A percentile compares a stretch with the other conserved stretches of the same genome.
Evolutionary conservation across 2,329 filamentous ascomycete species (phyloP).

Genomic region (Neurospora sp.): DNA sequence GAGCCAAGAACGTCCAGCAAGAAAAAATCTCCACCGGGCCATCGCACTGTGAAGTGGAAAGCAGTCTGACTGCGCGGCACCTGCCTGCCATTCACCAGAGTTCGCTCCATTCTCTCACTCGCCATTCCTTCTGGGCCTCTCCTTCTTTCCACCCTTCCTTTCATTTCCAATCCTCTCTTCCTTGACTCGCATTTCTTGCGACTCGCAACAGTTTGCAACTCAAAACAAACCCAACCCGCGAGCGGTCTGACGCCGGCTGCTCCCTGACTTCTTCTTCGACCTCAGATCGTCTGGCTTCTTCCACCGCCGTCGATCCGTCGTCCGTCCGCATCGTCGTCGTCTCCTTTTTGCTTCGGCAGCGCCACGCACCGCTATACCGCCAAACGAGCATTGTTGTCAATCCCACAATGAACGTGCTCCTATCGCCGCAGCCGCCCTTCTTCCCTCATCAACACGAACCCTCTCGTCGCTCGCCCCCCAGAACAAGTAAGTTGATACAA

Average conservation of each 20-base stretch:
- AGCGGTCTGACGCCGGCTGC: background rate
- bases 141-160: background rate
- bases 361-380: background rate
- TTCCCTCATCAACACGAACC: conserved; percentile 50
- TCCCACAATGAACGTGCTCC: conserved; percentile 48
- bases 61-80: background rate
- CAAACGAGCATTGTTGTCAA: conserved; percentile 1
- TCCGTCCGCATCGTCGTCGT: background rate
- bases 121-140: conserved; percentile 1
- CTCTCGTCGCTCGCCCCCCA: conserved; percentile 42
- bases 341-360: background rate
- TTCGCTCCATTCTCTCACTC: background rate
- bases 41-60: background rate
- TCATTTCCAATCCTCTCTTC: background rate
- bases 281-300: background rate
- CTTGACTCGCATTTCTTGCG: background rate
- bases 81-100: background rate
- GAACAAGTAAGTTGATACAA: conserved; percentile 38
- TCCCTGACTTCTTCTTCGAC: background rate
- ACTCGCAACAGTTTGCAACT: background rate
- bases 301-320: background rate
- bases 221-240: background rate
- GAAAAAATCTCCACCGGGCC: background rate
- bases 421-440: conserved; percentile 49
- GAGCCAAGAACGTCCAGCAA: background rate